These are phyloP conservation scores for Linaria vulgaris DNA, from an alignment of 257 asterid genomes.

Conservation along the genomic window DNA sequence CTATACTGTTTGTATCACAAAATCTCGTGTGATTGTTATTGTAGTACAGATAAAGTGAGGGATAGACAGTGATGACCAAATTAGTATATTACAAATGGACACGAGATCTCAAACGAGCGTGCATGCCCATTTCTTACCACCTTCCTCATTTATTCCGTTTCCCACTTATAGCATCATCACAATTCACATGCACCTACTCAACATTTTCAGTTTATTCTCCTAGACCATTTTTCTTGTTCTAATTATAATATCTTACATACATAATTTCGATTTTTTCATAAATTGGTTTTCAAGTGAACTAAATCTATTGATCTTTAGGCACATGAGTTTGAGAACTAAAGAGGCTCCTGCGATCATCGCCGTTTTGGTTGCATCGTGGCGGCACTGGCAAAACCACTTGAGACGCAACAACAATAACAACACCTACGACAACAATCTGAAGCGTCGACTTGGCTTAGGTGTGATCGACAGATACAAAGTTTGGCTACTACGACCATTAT, in stretches of 20 bases:
- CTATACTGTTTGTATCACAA: constrained; percentile 38
- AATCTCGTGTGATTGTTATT: constrained; percentile 30
- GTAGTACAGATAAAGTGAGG: not conserved
- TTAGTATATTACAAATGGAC: constrained; percentile 12
- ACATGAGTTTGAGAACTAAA: constrained; percentile 40
- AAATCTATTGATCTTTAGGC: not conserved
- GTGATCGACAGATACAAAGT: constrained; percentile 29
- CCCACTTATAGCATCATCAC: not conserved
- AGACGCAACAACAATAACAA: constrained; percentile 21
- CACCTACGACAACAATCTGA: constrained; percentile 13
- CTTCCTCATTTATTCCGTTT: constrained; percentile 27
- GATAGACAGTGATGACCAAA: no score
- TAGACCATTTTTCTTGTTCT: not conserved
- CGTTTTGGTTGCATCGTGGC: not conserved
- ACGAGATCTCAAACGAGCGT: constrained; percentile 25
- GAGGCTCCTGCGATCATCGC: constrained; percentile 24
- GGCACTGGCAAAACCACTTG: constrained; percentile 22
- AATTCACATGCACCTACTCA: no score
- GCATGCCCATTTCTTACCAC: constrained; percentile 41
- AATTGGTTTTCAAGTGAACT: no score
- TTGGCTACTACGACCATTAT: constrained; percentile 31
- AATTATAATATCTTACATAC: not conserved
- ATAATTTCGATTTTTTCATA: not conserved
- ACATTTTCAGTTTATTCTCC: constrained; percentile 26
- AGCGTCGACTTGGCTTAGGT: constrained; percentile 29